Evolutionary conservation across 116 monocot genomes (phyloP), one percentile per base, ranked within the genome.

Genomic region (Papilionanthe hybrid): DNA sequence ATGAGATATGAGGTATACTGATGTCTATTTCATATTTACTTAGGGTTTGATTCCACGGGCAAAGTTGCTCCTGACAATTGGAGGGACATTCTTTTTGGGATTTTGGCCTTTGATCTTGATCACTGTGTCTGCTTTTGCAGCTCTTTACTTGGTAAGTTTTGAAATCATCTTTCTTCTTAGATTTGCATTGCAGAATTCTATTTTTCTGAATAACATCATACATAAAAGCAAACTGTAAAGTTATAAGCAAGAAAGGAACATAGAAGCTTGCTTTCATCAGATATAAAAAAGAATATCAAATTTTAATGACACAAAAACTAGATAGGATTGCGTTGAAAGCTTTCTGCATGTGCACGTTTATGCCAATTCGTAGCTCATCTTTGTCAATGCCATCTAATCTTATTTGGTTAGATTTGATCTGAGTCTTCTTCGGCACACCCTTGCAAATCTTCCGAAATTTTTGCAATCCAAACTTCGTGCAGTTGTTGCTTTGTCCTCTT

Each of bases 1-100:
- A 7, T 41, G 71, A 22, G 43, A 73, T 29, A 79, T 47, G 63
- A 29, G 72, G 45, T 81, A 15, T 79, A 63, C n/a, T 63, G 63
- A 23, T 22, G 4, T 77, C 7, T 20, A 28, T 53, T 17, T 83
- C 11, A 79, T 47, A 43, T 82, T 22, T 1, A 63, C 86, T 60
- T 77, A 96, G 96, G 96, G 96, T 57, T 81, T 96, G 28, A 82
- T 96, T 85, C 96, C 96, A 83, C 79, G 96, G 50, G 96, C 90
- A 48, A 96, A 88, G 79, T 72, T 96, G 72, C 92, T 96, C n/a
- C 77, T 96, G 12, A 90, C 93, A 20, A 43, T 92, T 82, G 96
- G 96, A 75, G 92, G 90, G 48, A 93, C 93, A 56, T 93, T 96
- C 85, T 93, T 96, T 83, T 72, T 92, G 77, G 92, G 82, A 20